Evolutionary conservation across 768 basidiomycete species (phyloP).

Genomic region (Leccinum truebloodii): DNA sequence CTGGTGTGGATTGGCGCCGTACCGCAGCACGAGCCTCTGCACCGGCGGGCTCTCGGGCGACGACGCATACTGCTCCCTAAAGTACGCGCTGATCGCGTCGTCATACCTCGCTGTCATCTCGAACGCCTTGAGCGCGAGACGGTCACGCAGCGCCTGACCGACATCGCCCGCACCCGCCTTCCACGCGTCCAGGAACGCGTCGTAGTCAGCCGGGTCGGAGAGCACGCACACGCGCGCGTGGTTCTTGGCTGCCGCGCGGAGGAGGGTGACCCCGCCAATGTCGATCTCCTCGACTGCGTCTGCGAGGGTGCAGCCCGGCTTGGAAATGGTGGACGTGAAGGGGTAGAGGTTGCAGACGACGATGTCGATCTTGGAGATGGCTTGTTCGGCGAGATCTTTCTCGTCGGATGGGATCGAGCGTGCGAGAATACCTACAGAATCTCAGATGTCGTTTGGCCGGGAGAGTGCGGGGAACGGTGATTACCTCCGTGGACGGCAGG

Average conservation of each 20-base stretch:
- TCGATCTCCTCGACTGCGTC: constrained; percentile 98
- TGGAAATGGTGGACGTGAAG: constrained; percentile 87
- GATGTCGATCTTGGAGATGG: constrained; percentile 90
- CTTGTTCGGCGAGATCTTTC: constrained; percentile 77
- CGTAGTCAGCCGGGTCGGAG: constrained; percentile 88
- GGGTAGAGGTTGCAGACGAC: constrained; percentile 99
- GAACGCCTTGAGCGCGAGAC: constrained; percentile 94
- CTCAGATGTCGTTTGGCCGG: constrained; percentile 5
- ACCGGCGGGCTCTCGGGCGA: constrained; percentile 75
- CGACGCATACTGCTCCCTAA: constrained; percentile 92
- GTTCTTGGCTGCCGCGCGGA: constrained; percentile 98
- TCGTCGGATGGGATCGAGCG: constrained; percentile 90
- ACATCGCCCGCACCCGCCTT: constrained; percentile 75
- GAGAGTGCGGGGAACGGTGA: constrained; percentile 6
- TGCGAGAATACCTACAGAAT: constrained; percentile 82
- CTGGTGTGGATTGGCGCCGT: constrained; percentile 98
- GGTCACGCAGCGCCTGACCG: constrained; percentile 66
- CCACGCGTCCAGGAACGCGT: constrained; percentile 77
- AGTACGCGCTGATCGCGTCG: constrained; percentile 93
- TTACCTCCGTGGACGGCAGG: constrained; percentile 96
- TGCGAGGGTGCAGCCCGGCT: constrained; percentile 85
- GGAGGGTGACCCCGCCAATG: constrained; percentile 96
- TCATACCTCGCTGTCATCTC: constrained; percentile 96
- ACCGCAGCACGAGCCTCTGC: constrained; percentile 85
- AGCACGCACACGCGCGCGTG: constrained; percentile 90